Evolutionary conservation across 768 basidiomycete genomes (phyloP).

Genomic region (Tylopilus intermedius): DNA sequence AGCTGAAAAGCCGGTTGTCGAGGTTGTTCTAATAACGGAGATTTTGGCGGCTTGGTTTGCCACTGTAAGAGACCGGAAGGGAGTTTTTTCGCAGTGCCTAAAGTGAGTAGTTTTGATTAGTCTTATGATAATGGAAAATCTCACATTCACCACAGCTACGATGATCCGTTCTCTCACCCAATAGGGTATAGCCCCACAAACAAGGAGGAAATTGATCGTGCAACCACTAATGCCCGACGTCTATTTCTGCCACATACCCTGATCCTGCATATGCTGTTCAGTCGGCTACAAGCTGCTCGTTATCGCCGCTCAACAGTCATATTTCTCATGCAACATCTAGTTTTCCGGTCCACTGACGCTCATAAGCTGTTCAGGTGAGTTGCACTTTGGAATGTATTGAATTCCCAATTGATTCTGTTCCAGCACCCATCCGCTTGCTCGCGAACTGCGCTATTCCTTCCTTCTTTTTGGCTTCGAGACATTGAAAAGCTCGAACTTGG

Average conservation of each 20-base stretch:
- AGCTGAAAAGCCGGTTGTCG: conserved; percentile 74
- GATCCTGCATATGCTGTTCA: conserved; percentile 83
- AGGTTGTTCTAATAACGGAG: conserved; percentile 81
- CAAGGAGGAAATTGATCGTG: conserved; percentile 74
- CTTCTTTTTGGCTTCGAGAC: conserved; percentile 91
- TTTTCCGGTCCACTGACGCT: conserved; percentile 72
- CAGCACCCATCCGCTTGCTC: conserved; percentile 88
- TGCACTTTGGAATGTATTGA: not conserved
- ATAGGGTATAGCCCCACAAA: conserved; percentile 89
- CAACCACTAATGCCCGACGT: conserved; percentile 62
- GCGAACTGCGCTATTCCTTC: conserved; percentile 87
- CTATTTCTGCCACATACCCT: conserved; percentile 79
- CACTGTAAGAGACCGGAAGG: conserved; percentile 71
- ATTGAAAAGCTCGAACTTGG: conserved; percentile 81
- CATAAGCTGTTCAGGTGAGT: conserved; percentile 69
- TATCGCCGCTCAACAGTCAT: conserved; percentile 83
- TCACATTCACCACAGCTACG: conserved; percentile 50
- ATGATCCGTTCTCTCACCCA: conserved; percentile 82
- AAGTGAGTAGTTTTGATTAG: conserved; percentile 54
- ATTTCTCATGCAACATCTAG: conserved; percentile 78
- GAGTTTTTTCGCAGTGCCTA: conserved; percentile 74
- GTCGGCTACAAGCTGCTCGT: conserved; percentile 88
- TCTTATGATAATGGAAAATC: conserved; percentile 1
- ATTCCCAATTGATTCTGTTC: not conserved
- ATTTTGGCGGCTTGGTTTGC: conserved; percentile 83